Base-by-base conservation (phyloP, 805 yeast species). In the Yamadazyma paraphyllophila region DNA sequence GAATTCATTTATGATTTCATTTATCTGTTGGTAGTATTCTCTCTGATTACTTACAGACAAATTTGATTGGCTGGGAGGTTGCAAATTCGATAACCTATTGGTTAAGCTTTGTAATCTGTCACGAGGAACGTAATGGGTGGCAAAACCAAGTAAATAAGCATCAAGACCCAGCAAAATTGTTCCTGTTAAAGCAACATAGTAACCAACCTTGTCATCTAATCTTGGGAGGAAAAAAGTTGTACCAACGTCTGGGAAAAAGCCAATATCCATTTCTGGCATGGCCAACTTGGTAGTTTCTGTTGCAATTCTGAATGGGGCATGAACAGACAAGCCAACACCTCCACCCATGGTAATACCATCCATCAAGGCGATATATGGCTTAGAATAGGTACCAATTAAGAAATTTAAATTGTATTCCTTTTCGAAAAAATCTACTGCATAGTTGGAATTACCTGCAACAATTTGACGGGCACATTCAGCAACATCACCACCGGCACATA, bases 271-370 rank as follows among this genome's bases (percentile, higher is more conserved):
- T 67, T 94, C 98, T 7, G 99, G 98, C 99, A 94, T 94, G 50
- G 98, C 96, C 69, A 90, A 78, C 62, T 83, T 77, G 9, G 98
- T 91, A 57, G 80, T 78, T 57, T 92, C 97, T 35, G 96, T 87
- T n/a, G 95, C 96, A 32, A 94, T 71, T 60, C 98, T 81, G 74
- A 92, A 92, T 2, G 97, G 92, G 10, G 88, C 84, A 66, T 94
- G 98, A 35, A 88, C 85, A 0, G 92, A 76, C 37, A 94, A 70
- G 4, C 99, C 98, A 36, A 90, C 96, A 56, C 98, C 98, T 43
- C 98, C 98, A 45, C 98, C 99, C 96, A 94, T 89, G 24, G 92
- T 88, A 56, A 92, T 88, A 16, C 98, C 97, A 60, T 94, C 84
- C 81, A 86, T 83, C 32, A 89, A 59, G 0, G 96, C 74, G n/a